A percentile compares a stretch with the other conserved stretches of the same genome.
These are phyloP conservation scores for Botrytis pseudocinerea DNA, from an alignment of 2,329 filamentous ascomycete genomes.

Conservation along the genomic window DNA sequence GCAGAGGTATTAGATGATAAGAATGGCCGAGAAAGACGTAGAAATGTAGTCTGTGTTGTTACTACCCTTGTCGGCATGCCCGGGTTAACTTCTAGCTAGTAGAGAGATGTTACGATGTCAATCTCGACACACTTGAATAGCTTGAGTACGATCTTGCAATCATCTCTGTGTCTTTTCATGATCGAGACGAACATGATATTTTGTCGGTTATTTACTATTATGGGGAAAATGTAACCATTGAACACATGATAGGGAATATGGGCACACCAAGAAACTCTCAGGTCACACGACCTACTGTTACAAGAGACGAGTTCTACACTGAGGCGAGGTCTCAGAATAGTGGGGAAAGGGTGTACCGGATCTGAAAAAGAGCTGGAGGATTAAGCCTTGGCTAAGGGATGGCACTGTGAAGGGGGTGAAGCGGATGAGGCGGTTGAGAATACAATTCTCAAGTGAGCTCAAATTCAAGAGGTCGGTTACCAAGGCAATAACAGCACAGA, in stretches of 20 bases:
- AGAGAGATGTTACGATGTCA: background rate
- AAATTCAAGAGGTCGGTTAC: background rate
- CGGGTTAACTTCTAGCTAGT: background rate
- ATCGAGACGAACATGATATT: background rate
- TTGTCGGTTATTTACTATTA: background rate
- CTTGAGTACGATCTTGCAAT: background rate
- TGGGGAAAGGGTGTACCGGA: background rate
- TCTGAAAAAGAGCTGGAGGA: background rate
- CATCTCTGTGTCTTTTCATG: background rate
- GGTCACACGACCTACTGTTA: background rate
- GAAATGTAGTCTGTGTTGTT: background rate
- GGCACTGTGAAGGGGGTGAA: background rate
- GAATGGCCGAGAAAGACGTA: background rate
- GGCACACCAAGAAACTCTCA: background rate
- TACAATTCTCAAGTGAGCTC: background rate
- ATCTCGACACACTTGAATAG: background rate
- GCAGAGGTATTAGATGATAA: background rate
- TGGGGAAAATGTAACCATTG: background rate
- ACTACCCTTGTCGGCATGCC: background rate
- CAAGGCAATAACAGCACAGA: constrained; percentile 7
- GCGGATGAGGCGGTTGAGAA: background rate
- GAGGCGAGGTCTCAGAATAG: background rate
- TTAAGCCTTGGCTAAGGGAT: background rate
- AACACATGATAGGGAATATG: background rate
- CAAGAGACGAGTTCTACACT: background rate